phyloP scores from a whole-genome alignment of 257 asterid species.

The Nicotiana tabacum region DNA sequence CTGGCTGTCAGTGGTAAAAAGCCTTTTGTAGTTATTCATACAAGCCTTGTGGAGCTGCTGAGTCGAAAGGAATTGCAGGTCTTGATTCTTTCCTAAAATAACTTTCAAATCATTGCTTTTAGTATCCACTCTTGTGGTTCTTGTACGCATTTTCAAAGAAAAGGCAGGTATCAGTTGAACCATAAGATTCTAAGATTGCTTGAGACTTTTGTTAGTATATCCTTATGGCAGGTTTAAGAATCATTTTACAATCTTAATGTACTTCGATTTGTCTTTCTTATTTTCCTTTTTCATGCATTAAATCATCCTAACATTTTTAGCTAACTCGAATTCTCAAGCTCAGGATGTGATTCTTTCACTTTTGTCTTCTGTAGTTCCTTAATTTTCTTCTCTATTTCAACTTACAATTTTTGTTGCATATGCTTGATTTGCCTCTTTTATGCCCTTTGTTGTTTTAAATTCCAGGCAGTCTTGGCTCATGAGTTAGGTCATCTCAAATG shows the following conservation, averaged over 20 bases:
- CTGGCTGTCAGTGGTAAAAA: slow-evolving; percentile 88
- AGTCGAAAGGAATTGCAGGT: slow-evolving; percentile 90
- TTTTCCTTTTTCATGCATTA: background rate
- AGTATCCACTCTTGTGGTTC: background rate
- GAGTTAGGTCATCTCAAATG: slow-evolving; percentile 94
- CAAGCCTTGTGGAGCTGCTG: slow-evolving; percentile 90
- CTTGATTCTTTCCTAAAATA: background rate
- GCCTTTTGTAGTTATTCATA: slow-evolving; percentile 91
- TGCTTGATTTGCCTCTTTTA: background rate
- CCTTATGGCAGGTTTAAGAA: background rate
- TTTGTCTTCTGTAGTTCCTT: background rate
- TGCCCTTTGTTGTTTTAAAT: background rate
- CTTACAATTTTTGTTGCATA: background rate
- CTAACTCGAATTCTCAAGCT: background rate
- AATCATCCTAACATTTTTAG: background rate
- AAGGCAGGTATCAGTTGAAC: background rate
- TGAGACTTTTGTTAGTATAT: background rate
- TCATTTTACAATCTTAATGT: background rate
- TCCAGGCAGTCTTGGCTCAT: slow-evolving; percentile 96
- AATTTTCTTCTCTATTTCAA: background rate
- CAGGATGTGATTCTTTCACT: background rate
- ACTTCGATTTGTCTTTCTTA: background rate
- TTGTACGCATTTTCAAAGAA: background rate
- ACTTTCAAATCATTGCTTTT: background rate
- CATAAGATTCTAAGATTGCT: background rate